Conservation (phyloP, 78 protist genomes). For the Chrysochromulina tobinii region DNA sequence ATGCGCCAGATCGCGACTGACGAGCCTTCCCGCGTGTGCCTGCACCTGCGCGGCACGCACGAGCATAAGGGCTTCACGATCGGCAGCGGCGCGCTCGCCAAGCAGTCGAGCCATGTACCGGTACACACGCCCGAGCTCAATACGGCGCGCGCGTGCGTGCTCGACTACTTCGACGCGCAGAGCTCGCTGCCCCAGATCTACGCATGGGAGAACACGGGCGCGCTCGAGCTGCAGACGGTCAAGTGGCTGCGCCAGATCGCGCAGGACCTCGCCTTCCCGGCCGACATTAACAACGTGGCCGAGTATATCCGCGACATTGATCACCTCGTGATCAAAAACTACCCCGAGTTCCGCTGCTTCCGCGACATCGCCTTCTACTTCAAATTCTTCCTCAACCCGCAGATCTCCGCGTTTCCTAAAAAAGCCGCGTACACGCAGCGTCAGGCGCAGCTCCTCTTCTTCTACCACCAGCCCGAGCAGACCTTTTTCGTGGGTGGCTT, state of each 20-base stretch:
- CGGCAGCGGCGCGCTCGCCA: slow-evolving; percentile 25
- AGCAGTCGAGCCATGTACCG: slow-evolving; percentile 40
- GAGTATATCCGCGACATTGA: not conserved
- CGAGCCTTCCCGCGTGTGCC: slow-evolving; percentile 41
- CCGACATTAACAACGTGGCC: not conserved
- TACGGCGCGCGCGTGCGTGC: slow-evolving; percentile 52
- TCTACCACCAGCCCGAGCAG: too few species aligned
- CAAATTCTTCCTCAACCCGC: slow-evolving; percentile 38
- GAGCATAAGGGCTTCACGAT: not conserved
- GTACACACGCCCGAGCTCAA: slow-evolving; percentile 52
- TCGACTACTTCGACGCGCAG: slow-evolving; percentile 64
- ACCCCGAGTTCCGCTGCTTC: slow-evolving; percentile 44
- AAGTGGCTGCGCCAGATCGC: not conserved
- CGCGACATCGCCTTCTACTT: slow-evolving; percentile 50
- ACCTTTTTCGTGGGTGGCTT: not conserved
- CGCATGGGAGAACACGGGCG: slow-evolving; percentile 13
- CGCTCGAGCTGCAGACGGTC: not conserved
- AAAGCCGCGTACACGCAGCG: not conserved
- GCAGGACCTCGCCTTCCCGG: slow-evolving; percentile 24
- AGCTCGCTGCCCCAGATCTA: not conserved
- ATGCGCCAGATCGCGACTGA: slow-evolving; percentile 57
- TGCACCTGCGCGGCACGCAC: slow-evolving; percentile 25
- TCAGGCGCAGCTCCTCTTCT: not conserved
- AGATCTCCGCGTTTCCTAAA: not conserved
- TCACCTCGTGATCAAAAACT: slow-evolving; percentile 30